Base-by-base conservation (phyloP, 2,329 filamentous ascomycete genomes). In the Huntiella abstrusa region DNA sequence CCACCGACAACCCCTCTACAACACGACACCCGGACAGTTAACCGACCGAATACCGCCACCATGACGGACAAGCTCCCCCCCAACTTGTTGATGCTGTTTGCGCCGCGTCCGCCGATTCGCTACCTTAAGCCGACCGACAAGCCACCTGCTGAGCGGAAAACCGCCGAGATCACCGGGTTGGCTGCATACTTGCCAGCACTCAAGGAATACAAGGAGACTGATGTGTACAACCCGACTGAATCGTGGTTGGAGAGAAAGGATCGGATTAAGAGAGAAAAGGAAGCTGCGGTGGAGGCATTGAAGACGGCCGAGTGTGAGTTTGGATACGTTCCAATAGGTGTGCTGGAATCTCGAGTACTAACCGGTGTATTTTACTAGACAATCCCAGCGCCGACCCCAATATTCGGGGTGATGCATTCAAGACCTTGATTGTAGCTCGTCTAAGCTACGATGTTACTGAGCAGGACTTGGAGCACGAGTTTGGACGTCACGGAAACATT, bases 51-150 rank as follows among this genome's bases (percentile, higher is more conserved):
- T 40, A 28, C 4, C 28, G 17, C 43, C 11, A 67, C 55, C 52
- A 98, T 96, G 91, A 96, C 91, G 43, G 88, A 95, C 71, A 91
- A 92, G 65, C 80, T 98, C 15, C 88, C 91, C 49, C 84, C 83
- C 47, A 88, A 93, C 60, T 74, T 96, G 50, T 73, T 96, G 56
- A 83, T 83, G 64, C 83, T 96, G 54, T 98, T 98, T 67, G 83
- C 88, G 64, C 84, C 91, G 59, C 83, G 91, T 50, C 91, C 91
- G 55, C 82, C 88, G 50, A 68, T 96, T 59, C 82, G 86, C 63
- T 96, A 84, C 72, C 77, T 94, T 51, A 80, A 82, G 51, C 83
- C 86, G 5, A 70, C 73, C 55, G 88, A 96, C 63, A 71, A 83
- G 60, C 75, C 87, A 51, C 81, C 87, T 8, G 84, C 91, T 63